A percentile compares a stretch with the other conserved stretches of the same genome.
Conservation (phyloP, 495 filamentous ascomycete species). For the Aspergillus conjunctus region DNA sequence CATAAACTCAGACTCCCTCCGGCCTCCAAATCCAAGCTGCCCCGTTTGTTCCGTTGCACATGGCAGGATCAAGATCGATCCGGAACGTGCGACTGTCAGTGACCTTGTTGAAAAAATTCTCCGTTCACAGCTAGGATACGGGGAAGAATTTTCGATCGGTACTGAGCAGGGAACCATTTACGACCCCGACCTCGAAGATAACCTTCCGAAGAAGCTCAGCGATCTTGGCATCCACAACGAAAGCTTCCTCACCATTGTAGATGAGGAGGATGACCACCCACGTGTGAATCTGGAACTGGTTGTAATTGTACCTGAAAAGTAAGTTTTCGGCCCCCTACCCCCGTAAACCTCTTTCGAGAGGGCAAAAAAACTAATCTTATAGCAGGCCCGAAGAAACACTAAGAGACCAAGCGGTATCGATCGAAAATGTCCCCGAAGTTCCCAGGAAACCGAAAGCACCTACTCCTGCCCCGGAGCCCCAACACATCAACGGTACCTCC, state of each 20-base stretch:
- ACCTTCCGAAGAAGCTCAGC: slow-evolving; percentile 72
- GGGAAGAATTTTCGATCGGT: slow-evolving; percentile 77
- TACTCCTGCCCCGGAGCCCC: slow-evolving; percentile 12
- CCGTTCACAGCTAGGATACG: slow-evolving; percentile 70
- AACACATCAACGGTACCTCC: slow-evolving; percentile 27
- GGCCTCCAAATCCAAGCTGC: slow-evolving; percentile 77
- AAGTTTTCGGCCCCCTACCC: slow-evolving; percentile 10
- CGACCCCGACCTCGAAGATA: slow-evolving; percentile 85
- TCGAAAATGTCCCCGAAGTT: slow-evolving; percentile 52
- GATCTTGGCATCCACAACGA: slow-evolving; percentile 75
- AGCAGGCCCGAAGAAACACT: slow-evolving; percentile 32
- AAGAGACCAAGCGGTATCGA: slow-evolving; percentile 45
- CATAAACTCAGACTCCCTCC: slow-evolving; percentile 73
- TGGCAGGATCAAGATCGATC: slow-evolving; percentile 65
- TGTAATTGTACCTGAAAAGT: slow-evolving; percentile 47
- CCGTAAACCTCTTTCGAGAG: background rate
- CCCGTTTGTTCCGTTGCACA: slow-evolving; percentile 77
- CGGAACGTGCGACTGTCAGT: slow-evolving; percentile 73
- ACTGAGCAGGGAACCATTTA: slow-evolving; percentile 76
- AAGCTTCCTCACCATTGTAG: slow-evolving; percentile 79
- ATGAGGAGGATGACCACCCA: slow-evolving; percentile 80
- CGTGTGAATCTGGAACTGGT: slow-evolving; percentile 80
- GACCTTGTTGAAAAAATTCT: slow-evolving; percentile 80
- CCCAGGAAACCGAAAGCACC: slow-evolving; percentile 50
- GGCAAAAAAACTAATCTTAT: slow-evolving; percentile 17